Evolutionary conservation across 1,139 yeast species (phyloP).

Genomic region (Magnusiomyces suaveolens): DNA sequence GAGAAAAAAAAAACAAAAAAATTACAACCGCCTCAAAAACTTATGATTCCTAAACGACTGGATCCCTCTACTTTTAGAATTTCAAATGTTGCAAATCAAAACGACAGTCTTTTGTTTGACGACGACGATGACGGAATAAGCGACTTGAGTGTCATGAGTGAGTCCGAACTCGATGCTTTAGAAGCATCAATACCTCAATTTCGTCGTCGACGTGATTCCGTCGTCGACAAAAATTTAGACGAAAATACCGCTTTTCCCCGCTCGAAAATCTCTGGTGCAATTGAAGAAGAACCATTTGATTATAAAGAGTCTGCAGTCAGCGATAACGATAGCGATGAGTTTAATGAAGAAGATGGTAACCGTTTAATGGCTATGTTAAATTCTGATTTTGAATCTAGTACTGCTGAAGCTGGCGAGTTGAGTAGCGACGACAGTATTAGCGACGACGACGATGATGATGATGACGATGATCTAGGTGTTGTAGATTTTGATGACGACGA

Average conservation of each 20-base stretch:
- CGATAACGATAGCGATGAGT: conserved; percentile 19
- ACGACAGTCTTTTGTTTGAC: neutral
- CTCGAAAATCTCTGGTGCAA: conserved; percentile 4
- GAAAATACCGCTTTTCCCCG: conserved; percentile 18
- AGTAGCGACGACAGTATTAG: conserved; percentile 20
- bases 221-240: conserved; percentile 19
- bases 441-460: conserved; percentile 28
- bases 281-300: conserved; percentile 7
- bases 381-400: conserved; percentile 17
- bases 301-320: conserved; percentile 7
- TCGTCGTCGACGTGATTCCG: conserved; percentile 16
- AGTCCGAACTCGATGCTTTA: conserved; percentile 9
- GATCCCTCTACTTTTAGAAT: conserved; percentile 19
- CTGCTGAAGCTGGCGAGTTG: conserved; percentile 24
- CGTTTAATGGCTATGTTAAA: conserved; percentile 21
- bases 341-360: conserved; percentile 24
- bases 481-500: conserved; percentile 6
- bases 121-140: conserved; percentile 12
- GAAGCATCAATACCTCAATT: conserved; percentile 8
- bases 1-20: conserved; percentile 17
- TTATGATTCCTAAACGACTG: conserved; percentile 20
- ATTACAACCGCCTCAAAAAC: conserved; percentile 16
- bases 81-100: neutral
- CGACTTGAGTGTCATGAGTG: conserved; percentile 13
- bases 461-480: conserved; percentile 4